phyloP scores from a whole-genome alignment of 768 basidiomycete species.

The Auriscalpium orientale region DNA sequence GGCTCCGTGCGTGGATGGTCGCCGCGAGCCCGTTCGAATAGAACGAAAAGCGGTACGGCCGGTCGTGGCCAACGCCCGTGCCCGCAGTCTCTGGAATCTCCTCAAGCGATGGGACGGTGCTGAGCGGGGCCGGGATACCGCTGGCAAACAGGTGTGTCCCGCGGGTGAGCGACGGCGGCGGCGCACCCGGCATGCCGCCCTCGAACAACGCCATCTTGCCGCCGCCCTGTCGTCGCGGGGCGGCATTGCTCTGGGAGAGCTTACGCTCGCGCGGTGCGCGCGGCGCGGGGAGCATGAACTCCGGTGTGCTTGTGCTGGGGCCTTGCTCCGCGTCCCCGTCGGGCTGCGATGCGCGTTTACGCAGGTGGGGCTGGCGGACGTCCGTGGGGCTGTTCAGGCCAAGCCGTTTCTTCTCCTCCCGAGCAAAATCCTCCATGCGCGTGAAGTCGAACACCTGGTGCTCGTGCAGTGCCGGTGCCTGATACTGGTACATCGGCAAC shows the following conservation, averaged over 20 bases:
- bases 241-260: conserved; percentile 72
- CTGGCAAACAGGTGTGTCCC: conserved; percentile 18
- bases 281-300: conserved; percentile 27
- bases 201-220: conserved; percentile 95
- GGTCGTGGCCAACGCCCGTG: conserved; percentile 13
- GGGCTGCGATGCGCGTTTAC: conserved; percentile 17
- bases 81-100: conserved; percentile 21
- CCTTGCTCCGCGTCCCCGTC: conserved; percentile 9
- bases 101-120: conserved; percentile 34
- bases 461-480: conserved; percentile 36
- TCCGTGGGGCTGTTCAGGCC: conserved; percentile 44
- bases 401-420: conserved; percentile 55
- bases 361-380: conserved; percentile 6
- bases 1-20: conserved; percentile 89
- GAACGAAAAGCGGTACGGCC: conserved; percentile 97
- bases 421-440: conserved; percentile 71
- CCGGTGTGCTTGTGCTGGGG: conserved; percentile 14
- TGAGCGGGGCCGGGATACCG: conserved; percentile 23
- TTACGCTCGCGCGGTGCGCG: conserved; percentile 78
- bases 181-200: conserved; percentile 33
- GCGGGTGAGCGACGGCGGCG: conserved; percentile 38
- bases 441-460: conserved; percentile 64
- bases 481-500: conserved; percentile 53
- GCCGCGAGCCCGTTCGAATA: conserved; percentile 90
- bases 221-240: conserved; percentile 51